Base-by-base conservation (phyloP, 1,139 yeast species). In the Saccharomycopsis phalli region DNA sequence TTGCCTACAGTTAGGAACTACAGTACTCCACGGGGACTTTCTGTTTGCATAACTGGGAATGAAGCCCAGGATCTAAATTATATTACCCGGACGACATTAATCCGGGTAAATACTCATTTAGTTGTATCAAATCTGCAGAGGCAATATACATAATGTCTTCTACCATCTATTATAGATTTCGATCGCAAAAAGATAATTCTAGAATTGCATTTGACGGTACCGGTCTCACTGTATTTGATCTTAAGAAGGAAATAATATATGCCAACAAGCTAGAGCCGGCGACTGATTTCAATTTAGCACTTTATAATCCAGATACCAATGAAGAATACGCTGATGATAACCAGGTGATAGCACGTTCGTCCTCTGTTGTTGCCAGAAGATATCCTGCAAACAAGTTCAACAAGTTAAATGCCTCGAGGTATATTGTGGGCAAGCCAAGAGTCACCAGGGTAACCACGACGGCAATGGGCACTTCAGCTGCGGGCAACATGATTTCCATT, bases 131-230 rank as follows among this genome's bases (percentile, higher is more conserved):
- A n/a, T n/a, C n/a, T n/a, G n/a, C n/a, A n/a, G n/a, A n/a, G n/a
- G n/a, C n/a, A n/a, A n/a, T n/a, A n/a, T n/a, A n/a, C 6, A 40
- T 4, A 14, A 91, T 91, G 97, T 81, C 94, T 14, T 84, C 95
- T 18, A 84, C 88, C 8, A 82, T 91, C 21, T 91, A 86, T 58
- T 91, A 91, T 58, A 73, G 77, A 58, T 91, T 91, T 61, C 66
- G 77, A 49, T 93, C 95, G 33, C 96, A 88, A 58, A 81, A 78
- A 58, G 78, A 74, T 40, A 79, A 83, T 36, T 76, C 84, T 1
- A 74, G 94, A 35, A 76, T 91, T 35, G 74, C 81, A 40, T 93
- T 91, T 57, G 98, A 93, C 59, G 98, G 98, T 22, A 88, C 97
- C 0, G 96, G 97, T 26, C 76, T 93, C 41, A 83, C 94, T 8